Base-by-base conservation (phyloP, 2,329 filamentous ascomycete genomes). In the Aaosphaeria pasadenensis region DNA sequence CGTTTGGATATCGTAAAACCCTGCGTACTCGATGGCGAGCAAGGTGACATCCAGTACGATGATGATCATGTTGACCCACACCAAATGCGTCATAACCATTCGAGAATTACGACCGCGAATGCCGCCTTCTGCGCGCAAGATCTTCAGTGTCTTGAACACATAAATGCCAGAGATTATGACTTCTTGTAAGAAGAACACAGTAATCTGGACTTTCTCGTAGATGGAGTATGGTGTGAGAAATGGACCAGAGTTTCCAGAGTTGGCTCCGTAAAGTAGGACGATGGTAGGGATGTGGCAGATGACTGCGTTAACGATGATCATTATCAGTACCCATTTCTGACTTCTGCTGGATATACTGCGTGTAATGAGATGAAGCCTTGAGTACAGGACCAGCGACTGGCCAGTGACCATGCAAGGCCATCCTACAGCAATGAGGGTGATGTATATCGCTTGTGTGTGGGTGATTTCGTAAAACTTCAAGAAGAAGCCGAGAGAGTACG, bases 391-490 rank as follows among this genome's bases (percentile, higher is more conserved):
- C 11, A 84, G 50, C 0, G 77, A 75, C 57, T 83, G 80, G 0
- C 82, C 82, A 0, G 80, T 82, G 0, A 85, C 77, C 79, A 84
- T 83, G 2, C 67, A 57, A 59, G 77, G 76, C 77, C 81, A 79
- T 6, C 79, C 58, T 3, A 56, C 33, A 6, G 42, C 80, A 49
- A 83, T 51, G 6, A 71, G 73, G 13, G 77, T 59, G 4, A 77
- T 56, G 9, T 71, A 71, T 3, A 74, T 65, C 2, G 69, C 66
- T 9, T 7, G 30, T 28, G 46, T 69, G 66, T 43, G 47, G 28
- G 46, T 53, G 33, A 54, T 44, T 5, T 55, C 45, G 50, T 51
- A 59, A 48, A 73, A 74, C 4, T 73, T 72, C 11, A 72, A 50
- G 11, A 73, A 49, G 57, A 76, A 77, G 4, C 75, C 77, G 4